Conservation (phyloP, 192 early-diverging fungal genomes). For the Backusella sp. region DNA sequence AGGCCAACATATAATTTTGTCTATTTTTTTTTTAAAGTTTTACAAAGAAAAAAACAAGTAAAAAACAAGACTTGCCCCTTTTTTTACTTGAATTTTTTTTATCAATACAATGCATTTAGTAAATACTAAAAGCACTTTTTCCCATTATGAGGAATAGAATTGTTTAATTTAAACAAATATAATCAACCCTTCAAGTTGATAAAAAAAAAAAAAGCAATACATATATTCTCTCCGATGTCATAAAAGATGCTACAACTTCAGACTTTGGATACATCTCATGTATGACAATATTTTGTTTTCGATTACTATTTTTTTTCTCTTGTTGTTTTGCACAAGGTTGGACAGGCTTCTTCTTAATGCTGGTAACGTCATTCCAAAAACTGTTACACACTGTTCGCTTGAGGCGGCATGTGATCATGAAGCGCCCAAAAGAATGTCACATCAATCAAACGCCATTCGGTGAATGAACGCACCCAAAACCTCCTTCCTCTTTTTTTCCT, state of each 20-base stretch:
- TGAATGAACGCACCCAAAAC: not conserved
- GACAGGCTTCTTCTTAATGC: not conserved
- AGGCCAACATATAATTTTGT: not conserved
- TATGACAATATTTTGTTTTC: not conserved
- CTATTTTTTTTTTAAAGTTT: not conserved
- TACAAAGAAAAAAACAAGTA: not conserved
- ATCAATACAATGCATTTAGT: not conserved
- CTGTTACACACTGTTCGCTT: not conserved
- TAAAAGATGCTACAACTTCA: not conserved
- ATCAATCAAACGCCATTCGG: constrained; percentile 1
- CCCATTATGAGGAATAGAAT: not conserved
- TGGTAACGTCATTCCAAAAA: not conserved
- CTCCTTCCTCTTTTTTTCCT: not conserved
- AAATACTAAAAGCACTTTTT: not conserved
- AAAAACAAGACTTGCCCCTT: not conserved
- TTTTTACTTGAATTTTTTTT: not conserved
- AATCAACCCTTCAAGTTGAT: not conserved
- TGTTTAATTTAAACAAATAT: not conserved
- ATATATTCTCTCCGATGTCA: not conserved
- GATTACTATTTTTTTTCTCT: not conserved
- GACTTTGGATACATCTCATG: not conserved
- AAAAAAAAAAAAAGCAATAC: too few species aligned
- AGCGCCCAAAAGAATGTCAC: constrained; percentile 10
- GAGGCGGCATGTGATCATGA: not conserved
- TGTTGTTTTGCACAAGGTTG: not conserved